Evolutionary conservation across 2,329 filamentous ascomycete genomes (phyloP).

Genomic region (Monosporascus sp.): DNA sequence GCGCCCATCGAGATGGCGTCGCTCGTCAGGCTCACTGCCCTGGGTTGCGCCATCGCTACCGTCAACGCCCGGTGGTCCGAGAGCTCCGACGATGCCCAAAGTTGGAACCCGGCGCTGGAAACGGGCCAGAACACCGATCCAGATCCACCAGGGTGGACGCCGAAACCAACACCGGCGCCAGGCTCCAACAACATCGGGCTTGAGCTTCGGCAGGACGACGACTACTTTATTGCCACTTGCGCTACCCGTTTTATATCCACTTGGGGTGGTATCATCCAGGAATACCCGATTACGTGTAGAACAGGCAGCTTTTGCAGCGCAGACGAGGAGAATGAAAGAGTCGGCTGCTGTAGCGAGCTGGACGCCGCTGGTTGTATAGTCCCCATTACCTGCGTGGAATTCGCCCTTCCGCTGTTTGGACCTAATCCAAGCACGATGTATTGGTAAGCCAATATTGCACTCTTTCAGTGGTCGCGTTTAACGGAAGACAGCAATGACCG

Average conservation of each 20-base stretch:
- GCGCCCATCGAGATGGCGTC: neutral
- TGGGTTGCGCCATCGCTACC: neutral
- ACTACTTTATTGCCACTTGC: slow-evolving; percentile 12
- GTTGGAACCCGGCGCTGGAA: slow-evolving; percentile 17
- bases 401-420: slow-evolving; percentile 6
- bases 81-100: slow-evolving; percentile 4
- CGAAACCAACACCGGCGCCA: slow-evolving; percentile 25
- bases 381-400: slow-evolving; percentile 24
- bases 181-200: slow-evolving; percentile 12
- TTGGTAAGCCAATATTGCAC: slow-evolving; percentile 15
- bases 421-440: slow-evolving; percentile 15
- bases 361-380: slow-evolving; percentile 19
- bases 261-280: neutral
- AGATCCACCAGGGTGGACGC: slow-evolving; percentile 20
- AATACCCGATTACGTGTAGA: slow-evolving; percentile 13
- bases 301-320: slow-evolving; percentile 16
- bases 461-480: slow-evolving; percentile 6
- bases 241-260: neutral
- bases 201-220: slow-evolving; percentile 16
- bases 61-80: neutral
- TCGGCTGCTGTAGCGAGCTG: slow-evolving; percentile 22
- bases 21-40: neutral
- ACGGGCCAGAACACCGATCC: slow-evolving; percentile 16
- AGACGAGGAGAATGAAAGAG: slow-evolving; percentile 8
- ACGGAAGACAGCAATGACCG: slow-evolving; percentile 12